phyloP scores from a whole-genome alignment of 108 stramenopile species.

The Epithemia pelagica region DNA sequence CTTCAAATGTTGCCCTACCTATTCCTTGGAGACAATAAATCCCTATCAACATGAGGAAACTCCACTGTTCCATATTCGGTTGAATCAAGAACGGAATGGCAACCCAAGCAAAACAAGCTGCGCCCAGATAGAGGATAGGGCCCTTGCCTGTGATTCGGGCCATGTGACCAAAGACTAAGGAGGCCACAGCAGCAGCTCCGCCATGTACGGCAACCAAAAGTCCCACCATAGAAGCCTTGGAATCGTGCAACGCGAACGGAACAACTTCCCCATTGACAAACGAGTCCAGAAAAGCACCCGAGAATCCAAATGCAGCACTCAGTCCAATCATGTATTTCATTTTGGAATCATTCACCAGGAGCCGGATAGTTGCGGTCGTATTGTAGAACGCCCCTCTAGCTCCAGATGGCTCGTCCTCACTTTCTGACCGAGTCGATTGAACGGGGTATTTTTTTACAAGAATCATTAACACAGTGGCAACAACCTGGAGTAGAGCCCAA shows the following conservation, averaged over 20 bases:
- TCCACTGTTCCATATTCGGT: slow-evolving; percentile 44
- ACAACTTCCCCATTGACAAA: slow-evolving; percentile 76
- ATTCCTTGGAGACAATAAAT: slow-evolving; percentile 63
- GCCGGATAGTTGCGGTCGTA: slow-evolving; percentile 42
- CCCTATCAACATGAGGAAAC: slow-evolving; percentile 25
- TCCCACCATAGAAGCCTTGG: slow-evolving; percentile 48
- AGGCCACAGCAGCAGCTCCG: slow-evolving; percentile 45
- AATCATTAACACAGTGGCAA: slow-evolving; percentile 31
- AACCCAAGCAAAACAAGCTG: slow-evolving; percentile 45
- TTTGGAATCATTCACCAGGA: slow-evolving; percentile 52
- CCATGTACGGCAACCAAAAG: slow-evolving; percentile 40
- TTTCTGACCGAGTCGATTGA: background rate
- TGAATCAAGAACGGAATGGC: slow-evolving; percentile 51
- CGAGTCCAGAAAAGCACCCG: slow-evolving; percentile 54
- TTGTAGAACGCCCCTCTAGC: slow-evolving; percentile 20
- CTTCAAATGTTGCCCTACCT: slow-evolving; percentile 77
- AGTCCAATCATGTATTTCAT: slow-evolving; percentile 76
- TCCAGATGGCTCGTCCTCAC: background rate
- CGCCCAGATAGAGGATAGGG: slow-evolving; percentile 47
- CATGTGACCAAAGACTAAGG: slow-evolving; percentile 44
- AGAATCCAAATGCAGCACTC: slow-evolving; percentile 67
- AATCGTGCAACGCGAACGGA: slow-evolving; percentile 45
- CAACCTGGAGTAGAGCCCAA: slow-evolving; percentile 27
- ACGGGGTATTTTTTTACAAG: slow-evolving; percentile 24
- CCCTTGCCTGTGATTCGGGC: slow-evolving; percentile 34